These are phyloP conservation scores for Mycena venus DNA, from an alignment of 768 basidiomycete species.

Conservation along the genomic window DNA sequence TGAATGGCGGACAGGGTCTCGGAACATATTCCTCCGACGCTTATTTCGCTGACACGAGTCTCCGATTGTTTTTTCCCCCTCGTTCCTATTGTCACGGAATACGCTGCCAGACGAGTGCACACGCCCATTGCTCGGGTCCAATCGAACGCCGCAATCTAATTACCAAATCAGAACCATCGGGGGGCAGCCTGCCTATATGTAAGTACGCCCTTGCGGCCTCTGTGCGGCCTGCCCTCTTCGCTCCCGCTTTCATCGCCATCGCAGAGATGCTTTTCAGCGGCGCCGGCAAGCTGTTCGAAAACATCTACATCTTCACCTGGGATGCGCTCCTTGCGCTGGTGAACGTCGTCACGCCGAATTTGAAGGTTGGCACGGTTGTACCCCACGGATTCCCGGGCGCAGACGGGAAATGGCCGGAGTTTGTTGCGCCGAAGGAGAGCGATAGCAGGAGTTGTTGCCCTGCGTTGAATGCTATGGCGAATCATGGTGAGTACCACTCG, in stretches of 20 bases:
- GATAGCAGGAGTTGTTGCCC: slow-evolving; percentile 84
- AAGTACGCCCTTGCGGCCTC: background rate
- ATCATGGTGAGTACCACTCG: slow-evolving; percentile 68
- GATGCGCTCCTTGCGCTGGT: slow-evolving; percentile 64
- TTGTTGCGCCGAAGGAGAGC: slow-evolving; percentile 64
- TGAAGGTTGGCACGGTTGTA: slow-evolving; percentile 67
- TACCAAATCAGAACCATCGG: background rate
- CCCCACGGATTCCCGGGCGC: slow-evolving; percentile 68
- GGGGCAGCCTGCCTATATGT: too few species aligned
- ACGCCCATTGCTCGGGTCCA: too few species aligned
- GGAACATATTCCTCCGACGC: too few species aligned
- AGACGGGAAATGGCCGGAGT: slow-evolving; percentile 80
- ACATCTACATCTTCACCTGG: slow-evolving; percentile 57
- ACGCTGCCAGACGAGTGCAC: too few species aligned
- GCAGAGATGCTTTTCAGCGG: slow-evolving; percentile 4
- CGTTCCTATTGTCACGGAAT: too few species aligned
- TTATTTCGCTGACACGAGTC: too few species aligned
- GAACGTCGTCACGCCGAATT: slow-evolving; percentile 66
- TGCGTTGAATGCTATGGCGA: slow-evolving; percentile 84
- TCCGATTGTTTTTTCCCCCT: too few species aligned
- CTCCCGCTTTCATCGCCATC: background rate
- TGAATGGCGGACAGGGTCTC: too few species aligned
- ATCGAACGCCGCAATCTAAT: background rate
- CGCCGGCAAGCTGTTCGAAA: slow-evolving; percentile 40
- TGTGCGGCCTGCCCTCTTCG: background rate